Base-by-base conservation (phyloP, 371 early-diverging fungal genomes). In the Blakeslea trispora region DNA sequence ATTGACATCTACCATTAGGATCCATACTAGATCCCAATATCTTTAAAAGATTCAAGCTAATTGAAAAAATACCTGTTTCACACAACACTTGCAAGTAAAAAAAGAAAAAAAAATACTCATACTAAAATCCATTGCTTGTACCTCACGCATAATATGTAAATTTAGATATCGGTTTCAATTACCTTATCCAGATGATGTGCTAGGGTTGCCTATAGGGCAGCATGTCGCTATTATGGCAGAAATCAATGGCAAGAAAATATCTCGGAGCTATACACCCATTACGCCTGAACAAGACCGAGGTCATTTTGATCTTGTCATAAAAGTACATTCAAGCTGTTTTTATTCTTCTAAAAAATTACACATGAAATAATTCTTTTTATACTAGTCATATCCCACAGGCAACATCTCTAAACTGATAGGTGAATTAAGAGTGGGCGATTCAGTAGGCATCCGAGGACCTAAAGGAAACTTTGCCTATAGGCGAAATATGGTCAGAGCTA, bases 201-300 rank as follows among this genome's bases (percentile, higher is more conserved):
- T 94, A 31, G 93, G 92, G 15, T 77, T 94, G 50, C 93, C 94
- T 23, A 90, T 89, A 45, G 95, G 95, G 5, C 93, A 92, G 80
- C 95, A 95, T 66, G 84, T 95, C 55, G 87, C 92, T 37, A 68
- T 95, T 44, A 85, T 85, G 79, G 88, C 90, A 19, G 78, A 81
- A 45, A 82, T 92, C 47, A 79, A 86, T 58, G 95, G 92, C 45
- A 92, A 93, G 68, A 79, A 84, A 31, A 81, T 92, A 28, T 74
- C 81, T 18, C 84, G 96, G 50, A 92, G 91, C 64, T 95, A 95
- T 75, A 95, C 96, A 28, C 96, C 96, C 17, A 89, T 87, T 32
- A 84, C 85, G 50, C 75, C 84, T 18, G 84, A 90, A 69, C 86
- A 85, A 59, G 88, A 87, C 53, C 51, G 73, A 57, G 96, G 96